Conservation (phyloP, 164 flowering plant species). For the Tetrastigma voinierianum region DNA sequence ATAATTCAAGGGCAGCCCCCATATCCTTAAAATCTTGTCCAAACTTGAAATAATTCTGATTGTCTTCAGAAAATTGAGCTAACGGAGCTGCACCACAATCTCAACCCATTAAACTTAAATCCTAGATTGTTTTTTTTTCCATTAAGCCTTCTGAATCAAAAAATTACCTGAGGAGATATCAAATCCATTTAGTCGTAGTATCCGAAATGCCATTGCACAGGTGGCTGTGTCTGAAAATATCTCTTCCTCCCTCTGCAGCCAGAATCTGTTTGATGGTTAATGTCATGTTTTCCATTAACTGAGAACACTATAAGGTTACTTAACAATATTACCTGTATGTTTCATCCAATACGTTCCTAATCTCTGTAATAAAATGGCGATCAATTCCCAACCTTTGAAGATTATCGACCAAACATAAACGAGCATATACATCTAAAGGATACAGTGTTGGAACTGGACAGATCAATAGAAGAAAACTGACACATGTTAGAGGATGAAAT, state of each 20-base stretch:
- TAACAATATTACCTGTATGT: conserved; percentile 60
- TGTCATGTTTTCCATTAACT: conserved; percentile 3
- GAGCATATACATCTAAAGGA: conserved; percentile 59
- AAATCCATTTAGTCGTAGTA: conserved; percentile 65
- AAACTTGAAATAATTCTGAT: conserved; percentile 21
- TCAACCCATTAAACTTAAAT: conserved; percentile 3
- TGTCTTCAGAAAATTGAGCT: conserved; percentile 29
- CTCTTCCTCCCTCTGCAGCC: conserved; percentile 73
- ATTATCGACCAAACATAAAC: conserved; percentile 60
- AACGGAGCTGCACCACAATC: conserved; percentile 44
- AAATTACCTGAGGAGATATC: conserved; percentile 59
- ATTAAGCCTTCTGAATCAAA: not conserved
- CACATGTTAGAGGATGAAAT: not conserved
- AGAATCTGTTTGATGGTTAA: conserved; percentile 43
- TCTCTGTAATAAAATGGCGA: conserved; percentile 63
- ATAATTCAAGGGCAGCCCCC: conserved; percentile 40
- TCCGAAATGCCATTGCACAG: conserved; percentile 73
- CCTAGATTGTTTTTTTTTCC: not conserved
- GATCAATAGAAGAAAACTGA: conserved; percentile 2
- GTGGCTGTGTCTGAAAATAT: conserved; percentile 53
- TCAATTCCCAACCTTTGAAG: conserved; percentile 70
- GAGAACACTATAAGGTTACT: not conserved
- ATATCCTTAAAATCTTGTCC: conserved; percentile 39
- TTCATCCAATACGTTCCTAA: conserved; percentile 51
- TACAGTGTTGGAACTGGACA: conserved; percentile 78